phyloP scores from a whole-genome alignment of 192 early-diverging fungal genomes.

The Diversispora epigaea region DNA sequence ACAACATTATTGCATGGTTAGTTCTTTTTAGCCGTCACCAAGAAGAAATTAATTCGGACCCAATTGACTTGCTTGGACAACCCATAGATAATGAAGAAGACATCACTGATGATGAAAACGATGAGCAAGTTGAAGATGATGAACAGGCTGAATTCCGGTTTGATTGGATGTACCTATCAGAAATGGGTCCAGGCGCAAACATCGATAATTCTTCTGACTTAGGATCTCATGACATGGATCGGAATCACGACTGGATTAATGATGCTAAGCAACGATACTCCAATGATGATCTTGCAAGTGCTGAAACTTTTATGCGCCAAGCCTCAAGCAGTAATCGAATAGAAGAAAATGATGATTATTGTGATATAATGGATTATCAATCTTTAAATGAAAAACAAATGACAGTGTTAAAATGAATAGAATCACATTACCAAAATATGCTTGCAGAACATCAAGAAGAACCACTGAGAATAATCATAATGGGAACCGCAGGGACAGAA shows the following conservation, averaged over 20 bases:
- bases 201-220: background rate
- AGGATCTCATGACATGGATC: background rate
- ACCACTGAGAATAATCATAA: no score
- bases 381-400: background rate
- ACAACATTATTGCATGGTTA: background rate
- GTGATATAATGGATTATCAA: background rate
- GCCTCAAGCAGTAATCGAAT: background rate
- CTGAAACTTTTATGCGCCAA: background rate
- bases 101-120: background rate
- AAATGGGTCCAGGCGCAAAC: background rate
- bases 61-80: background rate
- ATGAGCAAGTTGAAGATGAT: background rate
- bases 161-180: background rate
- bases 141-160: background rate
- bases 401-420: background rate
- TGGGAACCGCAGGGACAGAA: no score
- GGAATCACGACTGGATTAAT: background rate
- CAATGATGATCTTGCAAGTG: background rate
- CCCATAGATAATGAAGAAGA: background rate
- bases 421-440: background rate
- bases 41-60: background rate
- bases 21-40: background rate
- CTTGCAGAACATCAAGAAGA: no score
- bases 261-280: background rate
- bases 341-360: background rate